Conservation (phyloP, 225 moss, liverwort and hornwort genomes). For the Bryum argenteum region DNA sequence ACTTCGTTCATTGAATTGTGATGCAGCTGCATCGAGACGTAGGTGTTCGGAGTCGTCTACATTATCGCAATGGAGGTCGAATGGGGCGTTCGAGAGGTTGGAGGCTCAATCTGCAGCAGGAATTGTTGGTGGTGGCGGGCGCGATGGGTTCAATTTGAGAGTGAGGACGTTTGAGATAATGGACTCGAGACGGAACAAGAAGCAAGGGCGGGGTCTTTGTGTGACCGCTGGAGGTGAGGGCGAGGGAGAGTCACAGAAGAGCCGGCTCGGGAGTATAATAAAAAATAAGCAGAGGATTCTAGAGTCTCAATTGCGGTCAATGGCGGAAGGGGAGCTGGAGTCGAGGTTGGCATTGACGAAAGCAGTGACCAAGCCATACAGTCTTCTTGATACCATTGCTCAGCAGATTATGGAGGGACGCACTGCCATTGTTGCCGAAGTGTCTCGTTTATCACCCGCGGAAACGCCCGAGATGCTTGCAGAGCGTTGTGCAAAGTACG, state of each 20-base stretch:
- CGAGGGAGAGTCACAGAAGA: conserved; percentile 39
- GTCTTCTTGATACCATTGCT: conserved; percentile 71
- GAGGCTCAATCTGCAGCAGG: conserved; percentile 7
- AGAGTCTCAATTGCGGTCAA: conserved; percentile 65
- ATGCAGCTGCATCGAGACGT: conserved; percentile 3
- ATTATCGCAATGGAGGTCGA: conserved; percentile 18
- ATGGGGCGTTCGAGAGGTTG: conserved; percentile 16
- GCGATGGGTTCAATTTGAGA: conserved; percentile 19
- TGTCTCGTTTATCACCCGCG: conserved; percentile 81
- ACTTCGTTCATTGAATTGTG: not conserved
- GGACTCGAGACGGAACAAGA: conserved; percentile 8
- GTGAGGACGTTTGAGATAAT: conserved; percentile 9
- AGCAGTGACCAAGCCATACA: conserved; percentile 55
- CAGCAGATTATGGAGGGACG: conserved; percentile 73
- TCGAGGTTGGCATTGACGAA: conserved; percentile 59
- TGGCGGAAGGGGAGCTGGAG: conserved; percentile 73
- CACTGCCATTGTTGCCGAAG: conserved; percentile 77
- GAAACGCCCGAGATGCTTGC: conserved; percentile 83
- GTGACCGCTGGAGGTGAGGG: conserved; percentile 37
- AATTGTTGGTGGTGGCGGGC: conserved; percentile 19
- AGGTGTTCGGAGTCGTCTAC: conserved; percentile 16
- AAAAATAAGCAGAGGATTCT: conserved; percentile 84
- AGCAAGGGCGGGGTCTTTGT: conserved; percentile 20
- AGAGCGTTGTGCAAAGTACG: conserved; percentile 70
- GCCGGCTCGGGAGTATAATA: conserved; percentile 69